Base-by-base conservation (phyloP, 1,139 yeast genomes). In the Suhomyces terraborum region DNA sequence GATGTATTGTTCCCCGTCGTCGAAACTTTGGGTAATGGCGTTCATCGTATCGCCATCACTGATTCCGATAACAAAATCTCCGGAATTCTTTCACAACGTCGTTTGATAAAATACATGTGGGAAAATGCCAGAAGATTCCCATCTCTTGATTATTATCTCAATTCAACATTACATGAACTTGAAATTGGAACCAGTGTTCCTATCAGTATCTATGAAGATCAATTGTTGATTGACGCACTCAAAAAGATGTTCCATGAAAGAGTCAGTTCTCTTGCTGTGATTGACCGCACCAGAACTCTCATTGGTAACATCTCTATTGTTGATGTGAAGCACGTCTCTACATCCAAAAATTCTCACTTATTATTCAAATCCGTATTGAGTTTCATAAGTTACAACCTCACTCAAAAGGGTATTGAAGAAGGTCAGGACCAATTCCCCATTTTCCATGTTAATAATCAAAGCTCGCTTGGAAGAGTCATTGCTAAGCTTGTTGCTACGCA, bases 361-460 rank as follows among this genome's bases (percentile, higher is more conserved):
- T 73, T 93, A 45, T 84, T 84, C 56, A 83, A 86, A 59, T 76
- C 94, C 7, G 94, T 96, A 61, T 75, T 88, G 56, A 93, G 87
- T 62, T 93, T 91, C 59, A 80, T 93, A 46, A 82, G 95, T 25
- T 86, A 88, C 50, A 89, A 91, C 50, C 75, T 93, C 49, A 84
- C 87, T 53, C 84, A 84, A 48, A 83, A 96, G 56, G 98, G 98
- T 12, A 75, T 93, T 24, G 95, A 84, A 57, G 93, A 89, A 58
- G 96, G 96, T 41, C 89, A 91, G 64, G 98, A 93, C 67, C 91
- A 94, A 35, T 91, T 84, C 73, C 98, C 98, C 12, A 91, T 93
- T 36, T 93, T 93, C 76, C 96, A 91, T 62, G 96, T 91, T 23
- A 84, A 86, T 50, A 78, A 80, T 46, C 77, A 77, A 35, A 81